Conservation (phyloP, 2,329 filamentous ascomycete species). For the Fusarium fujikuroi region DNA sequence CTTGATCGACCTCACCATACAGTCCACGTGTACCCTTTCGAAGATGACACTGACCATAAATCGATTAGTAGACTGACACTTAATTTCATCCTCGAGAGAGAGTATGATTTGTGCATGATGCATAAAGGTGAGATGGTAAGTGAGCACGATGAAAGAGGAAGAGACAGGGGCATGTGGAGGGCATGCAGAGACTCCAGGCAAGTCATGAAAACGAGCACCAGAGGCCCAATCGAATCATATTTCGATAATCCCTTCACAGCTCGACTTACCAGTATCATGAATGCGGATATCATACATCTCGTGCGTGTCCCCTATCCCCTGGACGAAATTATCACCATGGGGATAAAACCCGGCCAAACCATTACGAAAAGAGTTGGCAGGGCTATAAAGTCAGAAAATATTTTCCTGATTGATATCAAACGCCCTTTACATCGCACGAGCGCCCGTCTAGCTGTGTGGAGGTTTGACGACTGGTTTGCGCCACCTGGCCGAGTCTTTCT, state of each 20-base stretch:
- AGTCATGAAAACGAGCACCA: background rate
- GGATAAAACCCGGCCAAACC: fast-evolving
- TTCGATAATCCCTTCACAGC: background rate
- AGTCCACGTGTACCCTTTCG: background rate
- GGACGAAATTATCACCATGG: no score
- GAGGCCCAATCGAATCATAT: background rate
- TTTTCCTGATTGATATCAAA: background rate
- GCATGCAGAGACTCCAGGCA: background rate
- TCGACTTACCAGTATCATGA: background rate
- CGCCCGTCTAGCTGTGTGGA: background rate
- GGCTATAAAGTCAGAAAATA: background rate
- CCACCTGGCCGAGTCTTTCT: background rate
- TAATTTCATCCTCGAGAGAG: background rate
- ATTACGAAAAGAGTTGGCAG: no score
- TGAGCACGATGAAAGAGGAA: no score
- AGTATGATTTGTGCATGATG: background rate
- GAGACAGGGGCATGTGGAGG: background rate
- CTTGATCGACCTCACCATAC: background rate
- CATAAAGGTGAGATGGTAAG: no score
- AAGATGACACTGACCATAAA: fast-evolving
- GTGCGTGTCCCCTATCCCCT: background rate
- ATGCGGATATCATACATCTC: background rate
- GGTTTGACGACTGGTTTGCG: background rate
- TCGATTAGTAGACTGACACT: background rate
- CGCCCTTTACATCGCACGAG: background rate